Conservation (phyloP, 23 red algal species). For the Gracilaria gracilis region DNA sequence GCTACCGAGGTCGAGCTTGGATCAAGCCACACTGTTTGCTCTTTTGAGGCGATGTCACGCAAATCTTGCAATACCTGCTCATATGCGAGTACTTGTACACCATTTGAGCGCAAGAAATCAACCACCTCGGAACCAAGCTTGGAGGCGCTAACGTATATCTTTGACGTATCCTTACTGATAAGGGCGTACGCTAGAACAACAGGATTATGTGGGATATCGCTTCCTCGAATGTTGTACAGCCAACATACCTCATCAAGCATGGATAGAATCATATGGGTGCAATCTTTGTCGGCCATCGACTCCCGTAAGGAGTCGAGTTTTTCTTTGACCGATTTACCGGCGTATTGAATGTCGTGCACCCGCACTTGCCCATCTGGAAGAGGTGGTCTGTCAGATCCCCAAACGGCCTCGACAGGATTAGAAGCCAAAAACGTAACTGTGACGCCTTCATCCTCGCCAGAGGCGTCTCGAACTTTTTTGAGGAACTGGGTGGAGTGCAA, state of each 20-base stretch:
- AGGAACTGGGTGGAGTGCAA: slow-evolving; percentile 58
- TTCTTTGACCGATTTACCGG: slow-evolving; percentile 63
- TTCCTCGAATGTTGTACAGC: slow-evolving; percentile 93
- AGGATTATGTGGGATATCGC: slow-evolving; percentile 93
- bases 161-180: slow-evolving; percentile 50
- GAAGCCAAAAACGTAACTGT: background rate
- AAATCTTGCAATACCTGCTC: slow-evolving; percentile 62
- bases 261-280: slow-evolving; percentile 68
- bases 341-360: slow-evolving; percentile 75
- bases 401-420: slow-evolving; percentile 89
- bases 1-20: slow-evolving; percentile 67
- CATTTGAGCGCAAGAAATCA: slow-evolving; percentile 29
- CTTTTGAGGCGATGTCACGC: slow-evolving; percentile 32
- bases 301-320: slow-evolving; percentile 75
- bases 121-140: slow-evolving; percentile 51
- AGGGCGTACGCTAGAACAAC: slow-evolving; percentile 85
- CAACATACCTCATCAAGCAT: slow-evolving; percentile 95
- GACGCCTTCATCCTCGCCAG: slow-evolving; percentile 13
- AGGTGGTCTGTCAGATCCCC: slow-evolving; percentile 63
- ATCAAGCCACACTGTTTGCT: slow-evolving; percentile 85
- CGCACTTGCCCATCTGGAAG: slow-evolving; percentile 60
- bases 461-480: slow-evolving; percentile 20
- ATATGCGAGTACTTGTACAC: slow-evolving; percentile 64
- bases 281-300: slow-evolving; percentile 55
- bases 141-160: slow-evolving; percentile 60